phyloP scores from a whole-genome alignment of 2,329 filamentous ascomycete genomes.

The Clarireedia sp. region DNA sequence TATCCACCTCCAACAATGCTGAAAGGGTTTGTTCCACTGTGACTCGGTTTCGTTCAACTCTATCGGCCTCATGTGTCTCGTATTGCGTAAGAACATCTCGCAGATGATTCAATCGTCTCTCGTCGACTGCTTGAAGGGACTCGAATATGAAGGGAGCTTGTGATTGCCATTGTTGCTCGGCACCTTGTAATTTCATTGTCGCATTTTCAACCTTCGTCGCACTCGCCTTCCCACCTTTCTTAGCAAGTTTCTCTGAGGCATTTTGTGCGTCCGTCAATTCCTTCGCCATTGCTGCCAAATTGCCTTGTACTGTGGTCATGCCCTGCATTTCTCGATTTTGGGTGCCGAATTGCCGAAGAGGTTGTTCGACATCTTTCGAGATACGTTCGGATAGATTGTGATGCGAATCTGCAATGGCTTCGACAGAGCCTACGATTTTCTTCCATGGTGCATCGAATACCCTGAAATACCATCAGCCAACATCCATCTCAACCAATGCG shows the following conservation, averaged over 20 bases:
- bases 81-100: slow-evolving; percentile 87
- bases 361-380: slow-evolving; percentile 79
- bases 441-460: slow-evolving; percentile 89
- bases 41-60: slow-evolving; percentile 66
- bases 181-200: slow-evolving; percentile 63
- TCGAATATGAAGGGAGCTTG: slow-evolving; percentile 95
- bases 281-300: slow-evolving; percentile 71
- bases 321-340: slow-evolving; percentile 69
- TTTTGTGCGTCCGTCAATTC: slow-evolving; percentile 80
- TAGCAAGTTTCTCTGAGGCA: slow-evolving; percentile 74
- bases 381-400: slow-evolving; percentile 72
- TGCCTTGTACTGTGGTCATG: slow-evolving; percentile 73
- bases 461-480: slow-evolving; percentile 39
- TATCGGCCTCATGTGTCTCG: slow-evolving; percentile 85
- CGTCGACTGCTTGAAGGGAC: slow-evolving; percentile 81
- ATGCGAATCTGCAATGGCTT: slow-evolving; percentile 77
- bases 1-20: slow-evolving; percentile 76
- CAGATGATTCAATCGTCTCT: slow-evolving; percentile 80
- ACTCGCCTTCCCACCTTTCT: slow-evolving; percentile 69
- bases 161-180: slow-evolving; percentile 83
- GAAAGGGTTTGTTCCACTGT: slow-evolving; percentile 75
- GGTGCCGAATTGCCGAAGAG: slow-evolving; percentile 66
- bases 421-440: slow-evolving; percentile 72
- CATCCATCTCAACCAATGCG: background rate
- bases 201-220: slow-evolving; percentile 71